These are phyloP conservation scores for Elymus sibiricus DNA, from an alignment of 176 grass and related monocot genomes.

Conservation along the genomic window DNA sequence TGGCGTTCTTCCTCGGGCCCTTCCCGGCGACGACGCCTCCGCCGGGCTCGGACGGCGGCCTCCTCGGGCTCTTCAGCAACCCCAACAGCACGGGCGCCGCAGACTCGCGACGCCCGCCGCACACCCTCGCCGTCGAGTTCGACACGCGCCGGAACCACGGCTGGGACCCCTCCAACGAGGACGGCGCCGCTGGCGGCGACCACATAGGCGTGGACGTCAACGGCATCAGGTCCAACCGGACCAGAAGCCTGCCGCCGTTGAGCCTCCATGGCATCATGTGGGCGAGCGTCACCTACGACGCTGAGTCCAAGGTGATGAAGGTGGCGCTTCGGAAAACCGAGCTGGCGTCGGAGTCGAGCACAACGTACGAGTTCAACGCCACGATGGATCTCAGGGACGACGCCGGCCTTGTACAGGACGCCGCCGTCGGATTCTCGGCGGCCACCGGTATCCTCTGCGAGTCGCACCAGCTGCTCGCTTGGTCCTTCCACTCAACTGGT, in stretches of 20 bases:
- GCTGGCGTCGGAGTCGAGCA: not conserved
- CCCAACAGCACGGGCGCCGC: not conserved
- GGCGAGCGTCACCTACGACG: not conserved
- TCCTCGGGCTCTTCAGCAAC: not conserved
- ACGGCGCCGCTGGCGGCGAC: not conserved
- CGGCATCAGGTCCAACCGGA: not conserved
- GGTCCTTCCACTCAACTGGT: slow-evolving; percentile 7
- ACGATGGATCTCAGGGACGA: not conserved
- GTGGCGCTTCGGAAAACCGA: not conserved
- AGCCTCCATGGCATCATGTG: not conserved
- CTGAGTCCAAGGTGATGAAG: not conserved
- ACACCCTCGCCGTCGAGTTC: not conserved
- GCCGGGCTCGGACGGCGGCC: fast-evolving
- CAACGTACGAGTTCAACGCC: not conserved
- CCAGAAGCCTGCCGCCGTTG: not conserved
- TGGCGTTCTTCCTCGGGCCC: slow-evolving; percentile 16
- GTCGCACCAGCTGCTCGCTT: slow-evolving; percentile 10
- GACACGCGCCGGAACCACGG: not conserved
- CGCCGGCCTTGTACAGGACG: not conserved
- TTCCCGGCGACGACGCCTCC: not conserved
- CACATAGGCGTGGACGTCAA: slow-evolving; percentile 8
- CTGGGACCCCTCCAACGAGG: not conserved
- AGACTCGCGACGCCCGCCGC: not conserved
- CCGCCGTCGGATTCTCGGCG: not conserved
- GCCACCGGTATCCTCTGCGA: not conserved